Percentiles rank a stretch among this genome's conserved stretches.
Conservation (phyloP, 345 rosid species). For the Schrenkiella parvula region DNA sequence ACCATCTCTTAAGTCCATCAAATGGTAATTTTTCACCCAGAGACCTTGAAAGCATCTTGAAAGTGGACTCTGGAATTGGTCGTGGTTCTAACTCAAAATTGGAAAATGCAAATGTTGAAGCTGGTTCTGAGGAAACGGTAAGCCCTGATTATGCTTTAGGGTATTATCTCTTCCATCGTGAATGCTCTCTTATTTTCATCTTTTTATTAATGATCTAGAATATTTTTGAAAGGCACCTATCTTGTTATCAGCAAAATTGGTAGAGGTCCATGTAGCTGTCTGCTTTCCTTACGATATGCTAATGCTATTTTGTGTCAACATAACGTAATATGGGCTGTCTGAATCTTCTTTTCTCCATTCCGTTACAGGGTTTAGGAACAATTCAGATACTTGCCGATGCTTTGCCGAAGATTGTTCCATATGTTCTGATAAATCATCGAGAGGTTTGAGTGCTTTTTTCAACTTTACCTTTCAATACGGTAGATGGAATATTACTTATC, state of each 20-base stretch:
- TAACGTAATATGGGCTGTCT: conserved; percentile 8
- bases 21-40: conserved; percentile 36
- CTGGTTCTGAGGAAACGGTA: conserved; percentile 54
- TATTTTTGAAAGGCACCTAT: neutral
- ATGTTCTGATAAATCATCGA: conserved; percentile 94
- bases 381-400: conserved; percentile 97
- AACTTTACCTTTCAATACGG: neutral
- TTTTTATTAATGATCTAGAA: conserved; percentile 3
- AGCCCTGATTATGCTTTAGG: conserved; percentile 35
- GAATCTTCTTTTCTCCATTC: conserved; percentile 14
- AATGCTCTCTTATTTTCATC: neutral
- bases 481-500: conserved; percentile 3
- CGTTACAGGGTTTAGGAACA: conserved; percentile 75
- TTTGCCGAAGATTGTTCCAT: conserved; percentile 95
- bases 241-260: neutral
- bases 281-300: conserved; percentile 3
- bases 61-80: conserved; percentile 46
- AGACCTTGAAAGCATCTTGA: conserved; percentile 33
- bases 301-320: conserved; percentile 3
- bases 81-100: conserved; percentile 36
- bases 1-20: conserved; percentile 32
- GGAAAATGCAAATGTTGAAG: conserved; percentile 42
- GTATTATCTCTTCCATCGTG: conserved; percentile 15
- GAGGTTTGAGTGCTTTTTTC: conserved; percentile 53
- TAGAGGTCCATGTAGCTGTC: neutral